Base-by-base conservation (phyloP, 176 grass and related monocot species). In the Ensete glaucum region DNA sequence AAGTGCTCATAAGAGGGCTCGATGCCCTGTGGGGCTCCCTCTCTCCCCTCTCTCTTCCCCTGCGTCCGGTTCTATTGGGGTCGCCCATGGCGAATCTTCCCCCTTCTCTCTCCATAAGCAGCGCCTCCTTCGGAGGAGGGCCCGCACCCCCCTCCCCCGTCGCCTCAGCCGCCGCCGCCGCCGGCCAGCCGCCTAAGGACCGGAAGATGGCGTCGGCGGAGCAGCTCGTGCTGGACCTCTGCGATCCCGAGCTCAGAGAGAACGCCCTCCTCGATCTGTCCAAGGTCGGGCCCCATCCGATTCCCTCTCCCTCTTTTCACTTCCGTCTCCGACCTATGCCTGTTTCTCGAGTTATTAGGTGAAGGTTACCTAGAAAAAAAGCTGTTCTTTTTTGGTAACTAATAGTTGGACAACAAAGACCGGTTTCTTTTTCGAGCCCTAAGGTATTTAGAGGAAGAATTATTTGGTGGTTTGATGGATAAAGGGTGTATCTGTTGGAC, bases 191-290 rank as follows among this genome's bases (percentile, higher is more conserved):
- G n/a, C 6, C 82, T 49, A 85, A 80, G 80, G 94, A 98, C 23
- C 67, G 85, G 53, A 83, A 82, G 69, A 88, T 92, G 78, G 76
- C 76, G 22, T 84, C 86, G 19, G 90, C 84, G n/a, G 94, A 89
- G 83, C 88, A 91, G 74, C 88, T 98, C 68, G 90, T 93, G 67
- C 84, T 98, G 55, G 80, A 98, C 67, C 80, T 98, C 58, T 93
- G 85, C 83, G 76, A 87, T 63, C 88, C 90, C 20, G 90, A 89
- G 67, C 88, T 85, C 80, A 83, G 94, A 54, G 90, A 91, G 81
- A 85, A 82, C 53, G 90, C 94, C 17, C 85, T 93, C 50, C 76
- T 81, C 26, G 65, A 91, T 52, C 94, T 93, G 70, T 91, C 88
- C 57, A 91, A 91, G 94, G 94, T 91, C 53, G 2, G 17, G 9